These are phyloP conservation scores for Mycena sp. DNA, from an alignment of 1,284 basidiomycete species.

Conservation along the genomic window DNA sequence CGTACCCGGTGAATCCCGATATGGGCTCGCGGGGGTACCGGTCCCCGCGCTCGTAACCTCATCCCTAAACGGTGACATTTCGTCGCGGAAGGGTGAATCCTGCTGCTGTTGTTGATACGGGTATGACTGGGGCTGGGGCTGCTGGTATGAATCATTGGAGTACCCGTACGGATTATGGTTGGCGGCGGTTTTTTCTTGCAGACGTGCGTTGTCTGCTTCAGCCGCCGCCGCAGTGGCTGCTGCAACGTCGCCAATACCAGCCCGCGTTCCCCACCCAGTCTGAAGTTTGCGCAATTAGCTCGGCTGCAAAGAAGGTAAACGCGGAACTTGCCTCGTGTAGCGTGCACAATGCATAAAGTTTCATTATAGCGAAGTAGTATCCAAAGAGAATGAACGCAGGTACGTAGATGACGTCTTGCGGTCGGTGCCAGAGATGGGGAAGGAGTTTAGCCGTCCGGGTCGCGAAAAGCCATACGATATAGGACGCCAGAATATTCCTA, in stretches of 20 bases:
- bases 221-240: constrained; percentile 76
- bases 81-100: constrained; percentile 30
- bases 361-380: constrained; percentile 91
- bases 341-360: constrained; percentile 84
- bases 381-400: constrained; percentile 93
- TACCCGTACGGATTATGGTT: constrained; percentile 21
- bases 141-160: constrained; percentile 20
- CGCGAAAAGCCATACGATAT: constrained; percentile 82
- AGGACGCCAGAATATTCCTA: constrained; percentile 82
- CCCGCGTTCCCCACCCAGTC: constrained; percentile 92
- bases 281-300: constrained; percentile 36
- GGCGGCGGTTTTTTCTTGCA: constrained; percentile 40
- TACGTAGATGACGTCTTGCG: constrained; percentile 87
- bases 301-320: constrained; percentile 4
- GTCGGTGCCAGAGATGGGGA: constrained; percentile 88
- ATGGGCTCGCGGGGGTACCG: constrained; percentile 16
- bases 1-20: constrained; percentile 23
- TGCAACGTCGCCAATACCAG: constrained; percentile 85
- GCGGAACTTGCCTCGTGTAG: constrained; percentile 71
- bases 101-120: constrained; percentile 20
- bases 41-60: constrained; percentile 2
- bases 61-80: constrained; percentile 31
- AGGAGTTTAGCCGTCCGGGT: constrained; percentile 89
- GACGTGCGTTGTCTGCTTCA: constrained; percentile 37
- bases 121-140: constrained; percentile 25